These are phyloP conservation scores for Tetracladium setigerum DNA, from an alignment of 495 filamentous ascomycete genomes.

Conservation along the genomic window DNA sequence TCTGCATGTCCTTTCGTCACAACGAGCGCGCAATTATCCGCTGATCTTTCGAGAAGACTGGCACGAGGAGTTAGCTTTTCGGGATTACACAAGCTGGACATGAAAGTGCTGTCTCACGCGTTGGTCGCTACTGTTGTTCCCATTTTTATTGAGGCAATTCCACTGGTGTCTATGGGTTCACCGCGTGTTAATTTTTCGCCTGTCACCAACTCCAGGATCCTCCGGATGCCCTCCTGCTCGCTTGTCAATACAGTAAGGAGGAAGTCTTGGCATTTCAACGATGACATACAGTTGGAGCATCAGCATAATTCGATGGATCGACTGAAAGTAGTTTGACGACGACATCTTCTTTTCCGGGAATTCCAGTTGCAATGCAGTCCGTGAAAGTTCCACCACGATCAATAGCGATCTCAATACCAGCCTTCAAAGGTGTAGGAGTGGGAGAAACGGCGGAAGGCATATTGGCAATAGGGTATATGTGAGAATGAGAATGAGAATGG, in stretches of 20 bases:
- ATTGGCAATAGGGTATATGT: neutral
- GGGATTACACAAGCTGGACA: neutral
- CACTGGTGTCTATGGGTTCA: constrained; percentile 27
- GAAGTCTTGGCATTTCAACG: too few species aligned
- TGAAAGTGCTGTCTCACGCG: constrained; percentile 9
- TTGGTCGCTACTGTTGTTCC: constrained; percentile 26
- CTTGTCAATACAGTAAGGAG: too few species aligned
- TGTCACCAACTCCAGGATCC: constrained; percentile 18
- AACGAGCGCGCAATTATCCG: constrained; percentile 11
- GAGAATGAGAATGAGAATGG: neutral
- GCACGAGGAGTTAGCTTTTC: neutral
- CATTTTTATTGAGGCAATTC: constrained; percentile 18
- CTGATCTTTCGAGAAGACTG: constrained; percentile 16
- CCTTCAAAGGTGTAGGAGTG: neutral
- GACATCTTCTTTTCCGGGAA: constrained; percentile 50
- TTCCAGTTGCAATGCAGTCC: constrained; percentile 53
- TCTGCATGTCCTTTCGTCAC: constrained; percentile 24
- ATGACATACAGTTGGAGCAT: constrained; percentile 36
- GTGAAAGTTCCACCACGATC: constrained; percentile 63
- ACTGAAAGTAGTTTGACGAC: constrained; percentile 72
- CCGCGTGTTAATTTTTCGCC: constrained; percentile 6
- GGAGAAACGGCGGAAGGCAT: constrained; percentile 5
- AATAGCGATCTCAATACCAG: constrained; percentile 35
- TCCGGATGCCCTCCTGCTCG: constrained; percentile 37
- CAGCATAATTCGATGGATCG: constrained; percentile 41